phyloP scores from a whole-genome alignment of 2,329 filamentous ascomycete species.

The Thielaviopsis ethacetica region DNA sequence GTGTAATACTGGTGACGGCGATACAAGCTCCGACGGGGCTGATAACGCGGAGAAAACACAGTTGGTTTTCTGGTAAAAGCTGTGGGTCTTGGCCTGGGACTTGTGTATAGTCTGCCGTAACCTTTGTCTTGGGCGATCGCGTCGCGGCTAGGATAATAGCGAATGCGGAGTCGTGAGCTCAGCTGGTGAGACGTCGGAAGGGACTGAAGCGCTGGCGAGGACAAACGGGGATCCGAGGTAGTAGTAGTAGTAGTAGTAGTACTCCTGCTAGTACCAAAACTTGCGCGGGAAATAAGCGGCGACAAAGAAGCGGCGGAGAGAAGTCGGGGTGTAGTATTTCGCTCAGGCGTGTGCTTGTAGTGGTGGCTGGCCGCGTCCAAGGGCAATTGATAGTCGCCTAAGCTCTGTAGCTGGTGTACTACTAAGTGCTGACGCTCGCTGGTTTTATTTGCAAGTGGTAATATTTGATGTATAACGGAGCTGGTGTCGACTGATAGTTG shows the following conservation, averaged over 20 bases:
- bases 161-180: not conserved
- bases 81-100: too few species aligned
- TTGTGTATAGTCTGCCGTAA: too few species aligned
- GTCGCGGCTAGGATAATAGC: not conserved
- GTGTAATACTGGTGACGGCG: not conserved
- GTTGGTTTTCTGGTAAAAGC: not conserved
- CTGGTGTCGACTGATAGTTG: too few species aligned
- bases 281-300: not conserved
- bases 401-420: not conserved
- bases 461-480: too few species aligned
- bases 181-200: not conserved
- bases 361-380: not conserved
- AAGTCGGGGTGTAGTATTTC: too few species aligned
- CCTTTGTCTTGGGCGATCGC: not conserved
- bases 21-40: not conserved
- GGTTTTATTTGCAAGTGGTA: too few species aligned
- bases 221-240: not conserved
- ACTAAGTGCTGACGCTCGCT: not conserved
- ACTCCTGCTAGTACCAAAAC: too few species aligned
- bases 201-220: not conserved
- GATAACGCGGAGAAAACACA: not conserved
- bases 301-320: not conserved
- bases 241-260: too few species aligned
- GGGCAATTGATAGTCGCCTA: not conserved
- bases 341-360: too few species aligned